Evolutionary conservation across 768 basidiomycete species (phyloP).

Genomic region (Termitomyces sp.): DNA sequence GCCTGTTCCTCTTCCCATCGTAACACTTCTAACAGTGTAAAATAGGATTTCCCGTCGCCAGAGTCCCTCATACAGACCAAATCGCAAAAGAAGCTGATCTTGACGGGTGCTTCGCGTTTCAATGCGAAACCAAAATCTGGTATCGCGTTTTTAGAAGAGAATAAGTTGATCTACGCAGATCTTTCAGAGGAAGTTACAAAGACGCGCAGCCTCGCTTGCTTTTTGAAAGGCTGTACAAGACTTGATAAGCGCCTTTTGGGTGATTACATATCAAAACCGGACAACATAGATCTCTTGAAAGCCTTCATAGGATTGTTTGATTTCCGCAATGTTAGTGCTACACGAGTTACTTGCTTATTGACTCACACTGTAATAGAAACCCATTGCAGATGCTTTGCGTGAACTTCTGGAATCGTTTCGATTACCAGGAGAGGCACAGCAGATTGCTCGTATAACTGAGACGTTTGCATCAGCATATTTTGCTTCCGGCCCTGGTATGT

Average conservation of each 20-base stretch:
- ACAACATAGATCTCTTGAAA: constrained; percentile 78
- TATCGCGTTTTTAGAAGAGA: constrained; percentile 86
- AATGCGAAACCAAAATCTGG: constrained; percentile 92
- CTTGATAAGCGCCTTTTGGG: constrained; percentile 93
- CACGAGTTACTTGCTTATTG: not conserved
- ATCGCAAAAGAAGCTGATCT: constrained; percentile 79
- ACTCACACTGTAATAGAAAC: constrained; percentile 53
- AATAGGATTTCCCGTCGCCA: constrained; percentile 49
- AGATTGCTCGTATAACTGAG: constrained; percentile 90
- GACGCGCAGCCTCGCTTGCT: constrained; percentile 68
- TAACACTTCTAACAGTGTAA: not conserved
- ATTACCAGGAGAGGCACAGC: constrained; percentile 92
- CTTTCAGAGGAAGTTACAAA: constrained; percentile 50
- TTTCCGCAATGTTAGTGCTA: constrained; percentile 70
- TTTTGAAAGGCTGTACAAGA: constrained; percentile 77
- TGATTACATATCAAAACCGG: constrained; percentile 87
- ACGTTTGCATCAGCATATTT: constrained; percentile 92
- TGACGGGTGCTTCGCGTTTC: constrained; percentile 81
- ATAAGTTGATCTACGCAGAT: constrained; percentile 78
- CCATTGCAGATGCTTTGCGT: constrained; percentile 92
- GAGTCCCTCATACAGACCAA: constrained; percentile 63
- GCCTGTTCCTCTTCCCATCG: constrained; percentile 14
- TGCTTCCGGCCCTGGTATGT: constrained; percentile 71
- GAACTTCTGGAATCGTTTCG: constrained; percentile 92
- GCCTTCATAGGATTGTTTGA: constrained; percentile 88